A percentile compares a stretch with the other conserved stretches of the same genome.
phyloP scores from a whole-genome alignment of 208 protist species.

The Blechomonas ayalai region DNA sequence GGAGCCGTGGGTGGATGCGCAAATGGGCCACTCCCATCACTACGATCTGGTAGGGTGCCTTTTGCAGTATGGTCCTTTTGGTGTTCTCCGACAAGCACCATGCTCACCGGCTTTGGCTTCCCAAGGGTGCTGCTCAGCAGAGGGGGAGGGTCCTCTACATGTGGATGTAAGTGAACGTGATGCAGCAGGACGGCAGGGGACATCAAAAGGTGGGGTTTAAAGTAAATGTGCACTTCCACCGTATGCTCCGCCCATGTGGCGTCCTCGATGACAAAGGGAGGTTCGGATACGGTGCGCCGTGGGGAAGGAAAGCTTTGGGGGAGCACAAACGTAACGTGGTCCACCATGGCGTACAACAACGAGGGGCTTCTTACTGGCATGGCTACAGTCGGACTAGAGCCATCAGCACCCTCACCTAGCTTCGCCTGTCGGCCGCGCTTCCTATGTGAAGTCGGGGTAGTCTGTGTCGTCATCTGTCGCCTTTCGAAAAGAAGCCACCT shows the following conservation, averaged over 20 bases:
- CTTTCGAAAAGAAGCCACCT: slow-evolving; percentile 35
- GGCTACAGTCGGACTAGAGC: too few relatives aligned
- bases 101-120: slow-evolving; percentile 22
- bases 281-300: slow-evolving; percentile 29
- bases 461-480: too few relatives aligned
- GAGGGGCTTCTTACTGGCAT: slow-evolving; percentile 30
- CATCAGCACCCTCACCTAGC: too few relatives aligned
- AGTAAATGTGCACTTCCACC: slow-evolving; percentile 68
- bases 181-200: slow-evolving; percentile 44
- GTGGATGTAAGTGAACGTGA: slow-evolving; percentile 39
- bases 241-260: slow-evolving; percentile 79
- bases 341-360: slow-evolving; percentile 56
- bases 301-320: slow-evolving; percentile 70
- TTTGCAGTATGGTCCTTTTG: too few relatives aligned
- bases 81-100: slow-evolving; percentile 21
- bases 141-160: slow-evolving; percentile 6
- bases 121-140: slow-evolving; percentile 37
- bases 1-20: slow-evolving; percentile 4
- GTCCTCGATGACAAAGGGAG: slow-evolving; percentile 78
- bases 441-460: too few relatives aligned
- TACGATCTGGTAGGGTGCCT: too few relatives aligned
- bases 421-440: too few relatives aligned
- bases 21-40: too few relatives aligned
- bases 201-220: slow-evolving; percentile 40
- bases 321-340: slow-evolving; percentile 61